phyloP scores from a whole-genome alignment of 1,284 basidiomycete species.

The Peniophora sp. region DNA sequence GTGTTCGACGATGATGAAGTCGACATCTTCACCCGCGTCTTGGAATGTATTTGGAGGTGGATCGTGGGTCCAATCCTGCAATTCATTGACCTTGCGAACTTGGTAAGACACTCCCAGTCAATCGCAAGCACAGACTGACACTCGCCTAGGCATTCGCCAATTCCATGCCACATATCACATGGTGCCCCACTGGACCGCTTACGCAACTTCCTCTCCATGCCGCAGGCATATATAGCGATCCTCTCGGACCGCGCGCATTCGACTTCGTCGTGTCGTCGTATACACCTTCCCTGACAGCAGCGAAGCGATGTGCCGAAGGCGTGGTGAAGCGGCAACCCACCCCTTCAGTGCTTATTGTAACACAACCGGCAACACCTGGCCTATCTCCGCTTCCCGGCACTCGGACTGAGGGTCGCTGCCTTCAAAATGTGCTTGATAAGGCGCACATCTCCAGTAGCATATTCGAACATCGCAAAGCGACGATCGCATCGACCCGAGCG shows the following conservation, averaged over 20 bases:
- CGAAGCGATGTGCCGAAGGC: neutral
- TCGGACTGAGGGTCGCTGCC: neutral
- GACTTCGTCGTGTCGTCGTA: neutral
- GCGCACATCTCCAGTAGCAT: too few relatives aligned
- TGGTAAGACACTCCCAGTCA: neutral
- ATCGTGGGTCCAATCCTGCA: neutral
- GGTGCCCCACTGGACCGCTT: neutral
- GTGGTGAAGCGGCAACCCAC: neutral
- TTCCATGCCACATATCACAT: neutral
- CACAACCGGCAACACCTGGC: neutral
- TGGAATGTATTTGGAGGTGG: neutral
- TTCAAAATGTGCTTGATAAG: neutral
- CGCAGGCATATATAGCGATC: neutral
- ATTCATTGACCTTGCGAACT: neutral
- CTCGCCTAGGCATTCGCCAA: neutral
- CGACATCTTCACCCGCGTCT: neutral
- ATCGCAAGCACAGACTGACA: neutral
- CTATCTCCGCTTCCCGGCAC: neutral
- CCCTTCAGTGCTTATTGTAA: neutral
- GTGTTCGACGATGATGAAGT: neutral
- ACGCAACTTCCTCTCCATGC: neutral
- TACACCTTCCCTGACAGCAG: neutral
- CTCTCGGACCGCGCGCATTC: neutral
- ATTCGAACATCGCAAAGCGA: neutral
- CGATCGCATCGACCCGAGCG: neutral